A percentile compares a stretch with the other conserved stretches of the same genome.
Conservation (phyloP, 1,284 basidiomycete species). For the Apiotrichum siamense region DNA sequence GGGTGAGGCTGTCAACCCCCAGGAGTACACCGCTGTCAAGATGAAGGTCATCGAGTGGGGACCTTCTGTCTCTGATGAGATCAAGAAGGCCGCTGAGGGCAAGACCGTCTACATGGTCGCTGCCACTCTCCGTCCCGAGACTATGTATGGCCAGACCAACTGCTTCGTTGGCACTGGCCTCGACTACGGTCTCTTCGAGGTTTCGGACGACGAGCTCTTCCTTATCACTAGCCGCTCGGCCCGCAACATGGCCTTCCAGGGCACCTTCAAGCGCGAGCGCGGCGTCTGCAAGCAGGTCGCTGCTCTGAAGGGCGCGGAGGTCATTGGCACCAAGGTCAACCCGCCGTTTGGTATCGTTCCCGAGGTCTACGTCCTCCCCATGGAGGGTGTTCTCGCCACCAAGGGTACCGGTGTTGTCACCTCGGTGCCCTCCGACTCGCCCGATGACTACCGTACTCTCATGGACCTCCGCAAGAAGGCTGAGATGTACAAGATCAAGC, state of each 20-base stretch:
- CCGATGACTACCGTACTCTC: constrained; percentile 89
- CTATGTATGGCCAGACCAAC: constrained; percentile 99
- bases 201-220: constrained; percentile 78
- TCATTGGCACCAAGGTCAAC: constrained; percentile 85
- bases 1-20: constrained; percentile 91
- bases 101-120: constrained; percentile 88
- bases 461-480: constrained; percentile 95
- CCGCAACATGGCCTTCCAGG: constrained; percentile 96
- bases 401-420: constrained; percentile 99
- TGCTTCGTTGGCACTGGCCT: constrained; percentile 89
- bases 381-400: constrained; percentile 92
- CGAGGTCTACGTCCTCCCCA: constrained; percentile 92
- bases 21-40: constrained; percentile 94
- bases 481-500: constrained; percentile 92
- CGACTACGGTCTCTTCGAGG: constrained; percentile 87
- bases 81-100: constrained; percentile 61
- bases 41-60: constrained; percentile 85
- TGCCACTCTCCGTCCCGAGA: constrained; percentile 93
- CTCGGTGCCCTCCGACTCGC: constrained; percentile 96
- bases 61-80: constrained; percentile 55
- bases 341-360: constrained; percentile 78
- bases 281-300: constrained; percentile 67
- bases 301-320: constrained; percentile 68
- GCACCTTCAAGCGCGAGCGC: constrained; percentile 62
- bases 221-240: constrained; percentile 85